These are phyloP conservation scores for Plasmodium knowlesi DNA, from an alignment of 169 alveolate genomes.

Conservation along the genomic window DNA sequence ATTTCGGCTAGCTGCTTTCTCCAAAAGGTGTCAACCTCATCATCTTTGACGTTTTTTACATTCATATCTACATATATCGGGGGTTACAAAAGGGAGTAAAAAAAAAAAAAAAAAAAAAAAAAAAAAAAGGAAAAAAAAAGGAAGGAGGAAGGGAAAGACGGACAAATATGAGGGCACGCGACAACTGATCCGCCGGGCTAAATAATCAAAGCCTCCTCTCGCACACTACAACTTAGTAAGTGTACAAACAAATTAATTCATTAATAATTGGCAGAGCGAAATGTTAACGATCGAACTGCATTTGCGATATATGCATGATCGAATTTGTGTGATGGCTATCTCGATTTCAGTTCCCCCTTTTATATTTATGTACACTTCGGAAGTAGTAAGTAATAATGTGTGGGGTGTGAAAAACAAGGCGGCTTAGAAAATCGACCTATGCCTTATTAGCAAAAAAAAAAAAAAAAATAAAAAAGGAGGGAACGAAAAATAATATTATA, in stretches of 20 bases:
- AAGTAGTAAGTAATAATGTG: background rate
- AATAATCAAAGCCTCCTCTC: background rate
- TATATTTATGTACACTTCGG: background rate
- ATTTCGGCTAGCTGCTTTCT: conserved; percentile 42
- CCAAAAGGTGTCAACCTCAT: conserved; percentile 53
- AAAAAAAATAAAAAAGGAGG: no score
- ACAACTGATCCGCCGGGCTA: background rate
- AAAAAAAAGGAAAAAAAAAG: background rate
- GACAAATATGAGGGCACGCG: background rate
- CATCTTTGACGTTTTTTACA: conserved; percentile 26
- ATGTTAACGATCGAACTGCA: background rate
- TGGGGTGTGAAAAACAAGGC: background rate
- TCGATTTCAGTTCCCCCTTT: background rate
- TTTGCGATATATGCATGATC: background rate
- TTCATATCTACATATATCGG: conserved; percentile 53
- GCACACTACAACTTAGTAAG: background rate
- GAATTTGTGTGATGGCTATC: background rate
- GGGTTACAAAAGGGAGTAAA: background rate
- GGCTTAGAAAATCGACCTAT: background rate
- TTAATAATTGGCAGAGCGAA: background rate
- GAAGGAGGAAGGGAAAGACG: background rate
- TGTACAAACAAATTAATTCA: background rate
- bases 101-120: conserved; percentile 2
- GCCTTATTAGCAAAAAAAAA: background rate
- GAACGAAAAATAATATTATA: background rate